phyloP scores from a whole-genome alignment of 306 rosid species.

The Vigna nakashimae region DNA sequence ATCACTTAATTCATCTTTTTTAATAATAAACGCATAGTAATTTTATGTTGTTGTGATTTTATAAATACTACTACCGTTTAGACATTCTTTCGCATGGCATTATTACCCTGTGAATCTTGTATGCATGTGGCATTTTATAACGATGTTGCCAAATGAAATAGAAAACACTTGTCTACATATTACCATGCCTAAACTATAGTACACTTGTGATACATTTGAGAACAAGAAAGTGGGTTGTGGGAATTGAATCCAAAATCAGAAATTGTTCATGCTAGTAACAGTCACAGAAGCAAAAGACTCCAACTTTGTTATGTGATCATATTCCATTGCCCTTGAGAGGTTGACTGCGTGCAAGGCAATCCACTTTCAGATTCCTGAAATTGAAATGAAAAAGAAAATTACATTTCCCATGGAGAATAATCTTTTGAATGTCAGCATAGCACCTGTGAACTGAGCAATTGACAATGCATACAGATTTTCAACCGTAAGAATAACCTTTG shows the following conservation, averaged over 20 bases:
- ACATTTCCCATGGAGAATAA: background rate
- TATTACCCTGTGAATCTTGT: too few species aligned
- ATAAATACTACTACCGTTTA: too few species aligned
- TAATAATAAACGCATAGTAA: too few species aligned
- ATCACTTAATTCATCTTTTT: too few species aligned
- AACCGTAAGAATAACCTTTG: conserved; percentile 34
- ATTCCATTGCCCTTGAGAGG: background rate
- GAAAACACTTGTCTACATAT: too few species aligned
- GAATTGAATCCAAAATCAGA: background rate
- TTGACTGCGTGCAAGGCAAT: background rate
- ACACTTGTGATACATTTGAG: too few species aligned
- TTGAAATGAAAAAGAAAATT: conserved; percentile 6
- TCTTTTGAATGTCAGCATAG: background rate
- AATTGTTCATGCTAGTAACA: background rate
- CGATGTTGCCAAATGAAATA: too few species aligned
- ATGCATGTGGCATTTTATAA: too few species aligned
- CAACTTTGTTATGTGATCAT: background rate
- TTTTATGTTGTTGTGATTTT: too few species aligned
- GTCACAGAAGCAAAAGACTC: background rate
- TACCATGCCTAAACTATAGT: too few species aligned
- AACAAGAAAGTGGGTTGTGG: too few species aligned
- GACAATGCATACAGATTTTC: conserved; percentile 29
- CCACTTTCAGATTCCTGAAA: background rate
- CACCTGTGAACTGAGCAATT: conserved; percentile 1
- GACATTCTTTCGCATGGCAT: too few species aligned